These are phyloP conservation scores for Pisolithus orientalis DNA, from an alignment of 768 basidiomycete species.

Conservation along the genomic window DNA sequence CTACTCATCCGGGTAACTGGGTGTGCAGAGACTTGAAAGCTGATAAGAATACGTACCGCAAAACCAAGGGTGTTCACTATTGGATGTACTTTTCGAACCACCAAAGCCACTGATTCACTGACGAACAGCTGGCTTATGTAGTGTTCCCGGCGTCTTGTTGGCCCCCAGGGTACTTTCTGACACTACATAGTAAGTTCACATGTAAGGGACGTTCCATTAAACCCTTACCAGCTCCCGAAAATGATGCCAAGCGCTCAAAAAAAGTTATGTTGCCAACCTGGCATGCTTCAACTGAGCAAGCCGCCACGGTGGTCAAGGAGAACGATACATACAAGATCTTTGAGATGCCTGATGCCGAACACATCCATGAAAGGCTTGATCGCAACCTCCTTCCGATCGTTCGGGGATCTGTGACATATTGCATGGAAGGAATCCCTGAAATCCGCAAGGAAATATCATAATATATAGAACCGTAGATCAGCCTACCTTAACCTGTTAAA, in stretches of 20 bases:
- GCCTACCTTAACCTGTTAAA: too few relatives aligned
- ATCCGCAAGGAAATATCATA: too few relatives aligned
- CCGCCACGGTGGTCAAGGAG: not conserved
- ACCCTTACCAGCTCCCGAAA: not conserved
- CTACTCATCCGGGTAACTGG: not conserved
- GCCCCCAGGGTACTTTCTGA: too few relatives aligned
- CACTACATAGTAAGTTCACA: too few relatives aligned
- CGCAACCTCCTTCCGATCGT: not conserved
- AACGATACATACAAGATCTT: not conserved
- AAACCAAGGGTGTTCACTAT: not conserved
- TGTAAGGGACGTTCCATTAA: too few relatives aligned
- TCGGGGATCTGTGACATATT: too few relatives aligned
- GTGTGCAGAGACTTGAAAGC: not conserved
- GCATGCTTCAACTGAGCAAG: not conserved
- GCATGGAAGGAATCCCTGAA: too few relatives aligned
- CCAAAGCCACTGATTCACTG: too few relatives aligned
- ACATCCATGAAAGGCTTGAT: not conserved
- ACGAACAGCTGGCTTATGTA: too few relatives aligned
- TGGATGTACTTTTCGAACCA: not conserved
- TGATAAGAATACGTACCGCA: not conserved
- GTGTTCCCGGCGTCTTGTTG: too few relatives aligned
- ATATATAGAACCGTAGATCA: too few relatives aligned
- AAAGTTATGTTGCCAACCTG: not conserved
- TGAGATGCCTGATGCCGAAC: not conserved
- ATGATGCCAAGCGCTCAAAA: not conserved